Conservation (phyloP, 148 eudicot genomes). For the Spergularia marina region DNA sequence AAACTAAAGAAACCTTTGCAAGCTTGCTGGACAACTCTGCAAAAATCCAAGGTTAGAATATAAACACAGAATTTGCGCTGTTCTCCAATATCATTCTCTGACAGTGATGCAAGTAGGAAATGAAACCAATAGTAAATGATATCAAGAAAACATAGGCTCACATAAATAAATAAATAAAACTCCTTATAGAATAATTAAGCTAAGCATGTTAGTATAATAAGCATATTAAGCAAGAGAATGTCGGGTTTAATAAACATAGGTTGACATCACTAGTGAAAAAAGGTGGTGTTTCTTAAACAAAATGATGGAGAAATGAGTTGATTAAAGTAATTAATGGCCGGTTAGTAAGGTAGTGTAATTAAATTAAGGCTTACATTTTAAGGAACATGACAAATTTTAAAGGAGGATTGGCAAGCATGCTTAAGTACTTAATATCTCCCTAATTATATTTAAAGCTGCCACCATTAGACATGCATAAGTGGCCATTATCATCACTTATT, state of each 20-base stretch:
- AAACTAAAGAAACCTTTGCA: no score
- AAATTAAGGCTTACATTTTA: not conserved
- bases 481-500: no score
- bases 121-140: no score
- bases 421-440: not conserved
- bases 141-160: not conserved
- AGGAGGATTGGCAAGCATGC: constrained; percentile 3
- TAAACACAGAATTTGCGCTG: not conserved
- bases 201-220: constrained; percentile 10
- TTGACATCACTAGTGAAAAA: not conserved
- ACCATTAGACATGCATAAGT: not conserved
- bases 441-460: not conserved
- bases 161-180: not conserved
- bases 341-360: constrained; percentile 11
- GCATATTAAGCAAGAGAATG: not conserved
- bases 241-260: constrained; percentile 13
- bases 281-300: not conserved
- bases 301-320: constrained; percentile 15
- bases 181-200: not conserved
- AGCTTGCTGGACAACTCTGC: not conserved
- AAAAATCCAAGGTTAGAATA: not conserved
- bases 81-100: constrained; percentile 8
- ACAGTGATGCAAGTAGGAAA: constrained; percentile 12
- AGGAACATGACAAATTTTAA: not conserved
- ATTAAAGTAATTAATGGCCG: constrained; percentile 12